phyloP scores from a whole-genome alignment of 139 green algal species.

The Volvox reticuliferus region DNA sequence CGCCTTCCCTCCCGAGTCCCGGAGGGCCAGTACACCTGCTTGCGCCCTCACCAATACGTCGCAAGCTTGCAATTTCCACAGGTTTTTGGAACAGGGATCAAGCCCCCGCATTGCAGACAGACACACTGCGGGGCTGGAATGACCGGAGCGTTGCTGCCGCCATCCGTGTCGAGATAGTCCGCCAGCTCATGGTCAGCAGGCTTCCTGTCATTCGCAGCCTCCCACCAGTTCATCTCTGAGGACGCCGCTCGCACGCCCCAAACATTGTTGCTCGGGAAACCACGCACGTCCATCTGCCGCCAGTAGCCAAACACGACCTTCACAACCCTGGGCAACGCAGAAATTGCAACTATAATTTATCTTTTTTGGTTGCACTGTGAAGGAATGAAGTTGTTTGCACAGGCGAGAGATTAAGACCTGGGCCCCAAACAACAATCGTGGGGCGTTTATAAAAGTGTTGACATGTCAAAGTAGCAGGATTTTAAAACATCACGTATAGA shows the following conservation, averaged over 20 bases:
- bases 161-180: no score
- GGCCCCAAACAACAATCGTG: neutral
- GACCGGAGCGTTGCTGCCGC: neutral
- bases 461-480: neutral
- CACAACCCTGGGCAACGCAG: neutral
- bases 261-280: neutral
- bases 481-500: neutral
- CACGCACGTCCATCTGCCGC: neutral
- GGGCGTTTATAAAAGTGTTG: neutral
- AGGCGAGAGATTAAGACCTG: neutral
- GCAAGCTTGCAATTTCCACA: constrained; percentile 31
- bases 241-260: neutral
- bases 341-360: neutral
- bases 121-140: neutral
- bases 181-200: neutral
- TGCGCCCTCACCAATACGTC: constrained; percentile 12
- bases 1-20: neutral
- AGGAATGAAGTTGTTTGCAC: neutral
- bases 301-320: neutral
- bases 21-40: neutral
- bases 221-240: constrained; percentile 31
- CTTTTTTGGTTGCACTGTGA: neutral
- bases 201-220: neutral
- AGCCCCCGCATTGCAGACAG: constrained; percentile 4
- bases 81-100: neutral